Base-by-base conservation (phyloP, 2,329 filamentous ascomycete species). In the Stylonectria norvegica region DNA sequence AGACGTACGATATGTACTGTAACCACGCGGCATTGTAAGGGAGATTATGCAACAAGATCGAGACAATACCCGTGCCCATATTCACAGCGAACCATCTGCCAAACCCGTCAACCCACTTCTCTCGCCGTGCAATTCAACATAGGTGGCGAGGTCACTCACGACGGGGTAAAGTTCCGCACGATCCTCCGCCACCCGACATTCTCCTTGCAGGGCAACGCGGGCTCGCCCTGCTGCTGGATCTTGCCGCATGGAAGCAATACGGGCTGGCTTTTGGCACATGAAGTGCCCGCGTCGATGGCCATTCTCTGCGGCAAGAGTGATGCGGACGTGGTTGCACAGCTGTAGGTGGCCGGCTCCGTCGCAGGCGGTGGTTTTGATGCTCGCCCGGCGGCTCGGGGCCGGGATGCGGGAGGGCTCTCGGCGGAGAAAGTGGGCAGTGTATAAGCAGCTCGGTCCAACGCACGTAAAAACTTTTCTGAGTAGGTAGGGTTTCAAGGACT, bases 61-160 rank as follows among this genome's bases (percentile, higher is more conserved):
- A 76, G 7, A 83, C 76, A 27, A 86, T 78, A 15, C 82, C 83
- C 0, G 82, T 86, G 19, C 83, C 83, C 81, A 86, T 81, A 30
- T 70, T 79, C 20, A 75, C 70, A 3, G 73, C 66, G 55, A 80
- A 81, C 78, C 78, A 81, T 58, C 74, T 69, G 29, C 23, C 9
- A 16, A 5, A 5, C 22, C 22, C 8, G 22, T 25, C 22, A 25
- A 12, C 22, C 22, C 22, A 8, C 22, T 8, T 25, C 17, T 40
- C 18, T 19, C 14, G 20, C 14, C 18, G 6, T 18, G 15, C 17
- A 5, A 5, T 30, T 14, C 9, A 27, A 31, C 34, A 22, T n/a
- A 23, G 19, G 3, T 14, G 36, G 9, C 10, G 19, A 22, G 22
- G 23, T 17, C 9, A 62, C 72, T 56, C 59, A 76, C 71, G 73